phyloP scores from a whole-genome alignment of 2,329 filamentous ascomycete genomes.

The Thielaviopsis euricoi region DNA sequence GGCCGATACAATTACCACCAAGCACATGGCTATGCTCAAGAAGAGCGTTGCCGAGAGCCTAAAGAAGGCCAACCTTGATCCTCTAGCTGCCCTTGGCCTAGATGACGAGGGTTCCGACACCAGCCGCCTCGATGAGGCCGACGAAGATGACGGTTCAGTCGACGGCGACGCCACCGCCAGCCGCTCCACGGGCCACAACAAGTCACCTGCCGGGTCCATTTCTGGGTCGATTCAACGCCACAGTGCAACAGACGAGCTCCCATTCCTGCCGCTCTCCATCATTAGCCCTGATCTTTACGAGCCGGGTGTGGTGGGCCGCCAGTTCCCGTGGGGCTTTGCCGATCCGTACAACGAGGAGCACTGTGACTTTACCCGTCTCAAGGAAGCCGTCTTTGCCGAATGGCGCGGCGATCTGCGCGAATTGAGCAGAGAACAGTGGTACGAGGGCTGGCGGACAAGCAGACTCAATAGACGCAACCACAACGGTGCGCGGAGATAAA shows the following conservation, averaged over 20 bases:
- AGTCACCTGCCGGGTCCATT: constrained; percentile 21
- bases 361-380: constrained; percentile 83
- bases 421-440: constrained; percentile 82
- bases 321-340: constrained; percentile 93
- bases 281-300: constrained; percentile 90
- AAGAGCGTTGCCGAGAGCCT: constrained; percentile 78
- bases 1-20: constrained; percentile 88
- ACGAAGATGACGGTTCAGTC: constrained; percentile 24
- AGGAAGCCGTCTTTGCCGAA: constrained; percentile 82
- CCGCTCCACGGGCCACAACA: constrained; percentile 9
- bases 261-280: constrained; percentile 76
- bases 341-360: constrained; percentile 83
- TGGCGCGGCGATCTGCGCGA: constrained; percentile 87
- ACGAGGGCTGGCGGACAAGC: constrained; percentile 82
- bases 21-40: constrained; percentile 86
- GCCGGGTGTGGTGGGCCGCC: constrained; percentile 59
- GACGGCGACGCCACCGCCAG: constrained; percentile 20
- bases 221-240: constrained; percentile 25
- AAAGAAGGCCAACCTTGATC: constrained; percentile 73
- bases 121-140: constrained; percentile 38
- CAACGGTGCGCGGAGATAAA: constrained; percentile 21
- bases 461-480: constrained; percentile 39
- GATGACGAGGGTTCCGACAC: constrained; percentile 52
- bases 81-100: constrained; percentile 69
- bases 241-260: constrained; percentile 35